Evolutionary conservation across 495 filamentous ascomycete genomes (phyloP), one percentile per base, ranked within the genome.

Genomic region (Barbatosphaeria neglecta): DNA sequence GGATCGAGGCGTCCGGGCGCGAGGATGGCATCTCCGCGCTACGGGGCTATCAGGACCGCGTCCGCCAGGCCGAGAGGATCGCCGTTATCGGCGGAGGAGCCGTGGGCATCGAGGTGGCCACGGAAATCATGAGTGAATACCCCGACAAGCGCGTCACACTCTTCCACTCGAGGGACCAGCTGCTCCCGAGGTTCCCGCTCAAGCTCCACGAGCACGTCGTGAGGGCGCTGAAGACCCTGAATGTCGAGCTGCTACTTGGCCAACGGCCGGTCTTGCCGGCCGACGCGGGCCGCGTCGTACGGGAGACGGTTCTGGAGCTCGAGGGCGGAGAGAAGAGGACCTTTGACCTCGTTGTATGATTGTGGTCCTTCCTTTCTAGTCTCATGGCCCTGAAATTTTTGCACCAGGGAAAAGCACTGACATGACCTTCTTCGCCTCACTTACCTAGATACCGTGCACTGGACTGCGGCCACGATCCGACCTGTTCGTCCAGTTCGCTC

Each of bases 11-110:
- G 2, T 40, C 65, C 6, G 58, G 46, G 15, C 62, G 67, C 37
- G 53, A 61, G 18, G 62, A 71, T 3, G 50, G 22, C 25, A 46
- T 43, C 22, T 6, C 8, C 2, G 47, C 50, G 41, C 27, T 53
- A 39, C 41, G 27, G 47, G 25, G 18, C 9, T 40, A 50, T 13
- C 47, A 53, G 38, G 19, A 47, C 1, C 23, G 43, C 24, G 67
- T 74, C 18, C 43, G 51, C n/a, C 43, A 53, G 7, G 55, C 73
- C 2, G 53, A 65, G 20, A 69, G 67, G 0, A 68, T 82, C 43
- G 61, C 75, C 5, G 67, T 83, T 17, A 69, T 80, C 1, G 80
- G 80, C 3, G 80, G 75, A 1, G 80, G 80, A 1, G 75, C 79
- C 4, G 77, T 79, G 0, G 79, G 79, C 1, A 69, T 82, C 0